Percentiles rank a stretch among this genome's conserved stretches.
Conservation (phyloP, 2,329 filamentous ascomycete species). For the Calonectria naviculata region DNA sequence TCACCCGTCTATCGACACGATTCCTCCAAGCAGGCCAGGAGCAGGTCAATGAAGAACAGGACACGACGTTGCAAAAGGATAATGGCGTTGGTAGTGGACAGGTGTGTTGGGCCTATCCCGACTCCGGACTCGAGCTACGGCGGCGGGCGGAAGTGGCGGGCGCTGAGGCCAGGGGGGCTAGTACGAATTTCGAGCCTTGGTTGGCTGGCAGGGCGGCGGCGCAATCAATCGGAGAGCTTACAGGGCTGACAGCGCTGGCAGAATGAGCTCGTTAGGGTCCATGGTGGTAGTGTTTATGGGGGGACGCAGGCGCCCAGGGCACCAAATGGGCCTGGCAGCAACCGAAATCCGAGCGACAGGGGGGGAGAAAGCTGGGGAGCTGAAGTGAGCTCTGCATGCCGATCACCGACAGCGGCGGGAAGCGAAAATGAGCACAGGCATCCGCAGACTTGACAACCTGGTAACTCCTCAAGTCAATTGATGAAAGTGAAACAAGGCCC, state of each 20-base stretch:
- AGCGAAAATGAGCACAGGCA: background rate
- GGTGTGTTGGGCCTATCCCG: slow-evolving; percentile 6
- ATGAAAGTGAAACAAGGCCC: background rate
- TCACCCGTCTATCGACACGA: background rate
- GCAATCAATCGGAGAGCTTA: background rate
- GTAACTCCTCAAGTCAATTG: background rate
- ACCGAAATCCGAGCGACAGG: background rate
- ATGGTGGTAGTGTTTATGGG: background rate
- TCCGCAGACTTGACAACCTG: background rate
- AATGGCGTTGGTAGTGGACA: slow-evolving; percentile 6
- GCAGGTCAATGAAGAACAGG: background rate
- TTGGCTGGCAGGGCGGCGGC: background rate
- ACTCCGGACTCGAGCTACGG: slow-evolving; percentile 4
- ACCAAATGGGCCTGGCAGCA: background rate
- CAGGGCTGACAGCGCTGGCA: background rate
- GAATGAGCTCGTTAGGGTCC: background rate
- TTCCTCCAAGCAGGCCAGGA: background rate
- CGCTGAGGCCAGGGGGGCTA: background rate
- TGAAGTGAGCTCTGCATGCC: background rate
- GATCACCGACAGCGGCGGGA: background rate
- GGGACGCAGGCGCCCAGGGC: background rate
- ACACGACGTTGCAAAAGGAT: slow-evolving; percentile 3
- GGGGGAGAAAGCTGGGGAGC: slow-evolving; percentile 4
- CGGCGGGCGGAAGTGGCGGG: slow-evolving; percentile 2
- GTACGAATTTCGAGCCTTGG: background rate